These are phyloP conservation scores for Globisporangium recalcitrans DNA, from an alignment of 352 stramenopile species.

Conservation along the genomic window DNA sequence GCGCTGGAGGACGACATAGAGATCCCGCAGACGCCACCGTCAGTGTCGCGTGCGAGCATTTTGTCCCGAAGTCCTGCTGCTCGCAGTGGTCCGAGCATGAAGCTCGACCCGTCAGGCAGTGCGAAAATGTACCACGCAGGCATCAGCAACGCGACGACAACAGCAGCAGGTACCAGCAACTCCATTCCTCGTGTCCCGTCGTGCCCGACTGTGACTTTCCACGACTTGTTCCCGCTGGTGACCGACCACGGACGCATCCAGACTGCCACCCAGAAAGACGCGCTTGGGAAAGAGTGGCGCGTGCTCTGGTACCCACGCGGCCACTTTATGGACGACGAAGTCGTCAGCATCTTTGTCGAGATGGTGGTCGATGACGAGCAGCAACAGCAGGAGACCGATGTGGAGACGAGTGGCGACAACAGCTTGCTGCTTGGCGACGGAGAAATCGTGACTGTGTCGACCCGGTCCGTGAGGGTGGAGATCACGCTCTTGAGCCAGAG, in stretches of 20 bases:
- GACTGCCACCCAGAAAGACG: conserved; percentile 32
- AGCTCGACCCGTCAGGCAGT: conserved; percentile 20
- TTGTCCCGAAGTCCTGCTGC: conserved; percentile 4
- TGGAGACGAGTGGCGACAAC: not conserved
- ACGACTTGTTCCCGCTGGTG: conserved; percentile 38
- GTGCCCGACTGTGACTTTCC: conserved; percentile 24
- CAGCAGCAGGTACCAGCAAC: not conserved
- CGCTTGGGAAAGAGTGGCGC: conserved; percentile 40
- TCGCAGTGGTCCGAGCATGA: conserved; percentile 3
- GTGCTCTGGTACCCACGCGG: conserved; percentile 63
- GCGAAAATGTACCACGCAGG: conserved; percentile 19
- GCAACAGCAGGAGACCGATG: not conserved
- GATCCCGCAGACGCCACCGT: conserved; percentile 17
- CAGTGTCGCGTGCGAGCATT: conserved; percentile 8
- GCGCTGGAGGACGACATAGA: conserved; percentile 4
- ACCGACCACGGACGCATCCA: conserved; percentile 26
- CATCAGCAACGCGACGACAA: not conserved
- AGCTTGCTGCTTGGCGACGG: not conserved
- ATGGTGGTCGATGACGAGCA: conserved; percentile 26
- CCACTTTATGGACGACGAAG: conserved; percentile 30
- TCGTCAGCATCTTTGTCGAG: conserved; percentile 59
- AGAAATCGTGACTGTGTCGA: conserved; percentile 1
- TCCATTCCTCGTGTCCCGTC: not conserved
- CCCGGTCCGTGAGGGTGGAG: conserved; percentile 26
- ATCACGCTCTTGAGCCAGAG: conserved; percentile 42